Base-by-base conservation (phyloP, 2,329 filamentous ascomycete genomes). In the Exutisphaerella laricina region DNA sequence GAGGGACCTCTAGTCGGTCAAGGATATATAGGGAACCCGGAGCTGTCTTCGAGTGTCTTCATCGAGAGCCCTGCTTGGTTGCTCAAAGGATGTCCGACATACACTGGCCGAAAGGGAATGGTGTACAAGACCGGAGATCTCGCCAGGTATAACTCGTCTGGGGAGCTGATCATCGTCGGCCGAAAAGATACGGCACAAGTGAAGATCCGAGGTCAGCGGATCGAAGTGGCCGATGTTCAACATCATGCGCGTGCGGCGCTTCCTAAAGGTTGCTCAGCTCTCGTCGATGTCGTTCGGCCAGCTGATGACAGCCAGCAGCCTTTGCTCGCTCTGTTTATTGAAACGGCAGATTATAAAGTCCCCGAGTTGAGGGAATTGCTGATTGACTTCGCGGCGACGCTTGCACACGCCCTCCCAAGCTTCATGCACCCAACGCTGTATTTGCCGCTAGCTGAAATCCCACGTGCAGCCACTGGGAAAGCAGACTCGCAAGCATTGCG, bases 181-280 rank as follows among this genome's bases (percentile, higher is more conserved):
- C 71, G 82, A 23, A 82, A 80, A 53, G 46, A 54, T 16, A 41
- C 43, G 16, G 74, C 74, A n/a, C 80, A 82, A 59, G 75, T 83
- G 41, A 85, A 86, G 62, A 65, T 85, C 20, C 70, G 73, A 8
- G 85, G 84, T 18, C 81, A 78, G 50, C 68, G 81, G 41, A 74
- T 83, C 39, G 84, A 81, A 62, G 68, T 80, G 38, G 71, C 66
- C 8, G 73, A 72, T 57, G 73, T 72, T 41, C 74, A 69, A 57
- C 8, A 62, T 60, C 8, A 63, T 16, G 38, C 41, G 23, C 34
- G 25, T 8, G 16, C 17, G 13, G 5, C 43, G 13, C 4, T 45
- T 7, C 26, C 61, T 66, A 0, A 51, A 72, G 21, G 14, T 14
- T 8, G 65, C 58, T 14, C 46, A 59, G 9, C 53, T 73, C 21